Base-by-base conservation (phyloP, 345 rosid species). In the Pistacia atlantica region DNA sequence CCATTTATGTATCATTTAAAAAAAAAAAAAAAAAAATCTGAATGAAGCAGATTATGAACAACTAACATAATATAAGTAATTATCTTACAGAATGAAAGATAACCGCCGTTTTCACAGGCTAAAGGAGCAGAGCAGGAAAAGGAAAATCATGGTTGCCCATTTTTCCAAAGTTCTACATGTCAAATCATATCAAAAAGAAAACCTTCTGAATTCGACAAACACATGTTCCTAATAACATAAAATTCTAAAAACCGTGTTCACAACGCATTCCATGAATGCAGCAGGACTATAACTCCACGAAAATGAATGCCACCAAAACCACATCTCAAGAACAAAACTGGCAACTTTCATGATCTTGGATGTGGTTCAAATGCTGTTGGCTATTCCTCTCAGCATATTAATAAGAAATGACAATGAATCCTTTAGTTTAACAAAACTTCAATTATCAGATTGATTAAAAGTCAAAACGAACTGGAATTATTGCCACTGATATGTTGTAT, bases 291-390 rank as follows among this genome's bases (percentile, higher is more conserved):
- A 84, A 77, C 76, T 88, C 99, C 99, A 90, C 86, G 93, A 70
- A 73, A 87, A 85, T 66, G 87, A 87, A 83, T 95, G 99, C 99
- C 99, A 95, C 83, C 89, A 81, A 75, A 85, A 92, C 97, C 97
- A 90, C 90, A 95, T 87, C 84, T 95, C 99, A 72, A 92, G 92
- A 84, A 89, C 87, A 82, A 82, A 87, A 78, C 90, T 84, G 28
- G 89, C 66, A 61, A 95, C 75, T 82, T 87, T 90, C 77, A 83
- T 62, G 81, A 87, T 96, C 73, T 75, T 86, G 81, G 91, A 92
- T 87, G 81, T 89, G 62, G 80, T 86, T 75, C 83, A 83, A 75
- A 87, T 91, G 95, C 92, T 96, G 68, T 77, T 92, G 90, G 87
- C 77, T 67, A 82, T 93, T 81, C 99, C 99, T 67, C 63, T 84